Percentiles rank a stretch among this genome's conserved stretches.
Evolutionary conservation across 805 yeast genomes (phyloP).

Genomic region (Teunomyces pallodes): DNA sequence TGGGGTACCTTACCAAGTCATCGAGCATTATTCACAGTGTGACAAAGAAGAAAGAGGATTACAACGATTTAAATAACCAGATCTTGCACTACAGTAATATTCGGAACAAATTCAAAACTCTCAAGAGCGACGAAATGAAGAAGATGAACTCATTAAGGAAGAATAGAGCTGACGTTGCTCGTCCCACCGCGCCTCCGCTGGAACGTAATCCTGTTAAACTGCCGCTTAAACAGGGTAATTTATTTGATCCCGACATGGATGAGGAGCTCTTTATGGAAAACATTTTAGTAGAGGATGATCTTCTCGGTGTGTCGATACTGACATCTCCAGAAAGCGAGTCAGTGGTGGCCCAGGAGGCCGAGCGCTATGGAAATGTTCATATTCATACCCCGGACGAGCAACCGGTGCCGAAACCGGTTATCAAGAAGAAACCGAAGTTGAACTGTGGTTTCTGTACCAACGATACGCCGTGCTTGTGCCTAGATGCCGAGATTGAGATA

Average conservation of each 20-base stretch:
- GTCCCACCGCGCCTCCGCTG: background rate
- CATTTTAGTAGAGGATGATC: slow-evolving; percentile 6
- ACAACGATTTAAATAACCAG: slow-evolving; percentile 13
- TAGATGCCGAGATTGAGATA: slow-evolving; percentile 32
- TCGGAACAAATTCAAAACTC: slow-evolving; percentile 14
- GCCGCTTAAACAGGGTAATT: background rate
- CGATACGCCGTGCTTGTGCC: slow-evolving; percentile 41
- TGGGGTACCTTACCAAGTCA: slow-evolving; percentile 36
- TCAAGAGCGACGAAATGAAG: slow-evolving; percentile 10
- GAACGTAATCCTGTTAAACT: background rate
- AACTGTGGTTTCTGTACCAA: slow-evolving; percentile 38
- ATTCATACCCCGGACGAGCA: slow-evolving; percentile 7
- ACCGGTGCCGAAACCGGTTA: slow-evolving; percentile 1
- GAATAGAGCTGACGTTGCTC: background rate
- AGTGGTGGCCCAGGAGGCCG: slow-evolving; percentile 6
- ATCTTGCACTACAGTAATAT: slow-evolving; percentile 20
- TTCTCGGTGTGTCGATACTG: slow-evolving; percentile 1
- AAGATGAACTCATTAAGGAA: slow-evolving; percentile 7
- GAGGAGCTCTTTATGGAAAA: slow-evolving; percentile 5
- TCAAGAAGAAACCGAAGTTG: slow-evolving; percentile 17
- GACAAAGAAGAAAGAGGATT: slow-evolving; percentile 24
- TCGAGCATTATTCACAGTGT: slow-evolving; percentile 39
- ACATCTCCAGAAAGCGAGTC: background rate
- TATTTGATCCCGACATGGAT: slow-evolving; percentile 5
- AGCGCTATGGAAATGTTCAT: slow-evolving; percentile 11